phyloP scores from a whole-genome alignment of 306 rosid species.

The Lablab purpureus region DNA sequence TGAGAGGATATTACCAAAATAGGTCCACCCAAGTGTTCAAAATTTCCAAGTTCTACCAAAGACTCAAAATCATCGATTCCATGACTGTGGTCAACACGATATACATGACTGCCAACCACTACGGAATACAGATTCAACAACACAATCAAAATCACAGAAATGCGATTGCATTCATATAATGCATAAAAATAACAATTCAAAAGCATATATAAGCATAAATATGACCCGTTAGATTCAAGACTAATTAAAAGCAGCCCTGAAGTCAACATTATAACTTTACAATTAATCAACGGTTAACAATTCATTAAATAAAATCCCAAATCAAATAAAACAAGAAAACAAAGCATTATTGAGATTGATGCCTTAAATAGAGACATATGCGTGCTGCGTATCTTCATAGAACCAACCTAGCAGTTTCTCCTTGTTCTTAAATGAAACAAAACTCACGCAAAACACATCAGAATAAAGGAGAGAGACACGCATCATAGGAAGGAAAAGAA shows the following conservation, averaged over 20 bases:
- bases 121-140: constrained; percentile 5
- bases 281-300: constrained; percentile 5
- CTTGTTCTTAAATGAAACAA: neutral
- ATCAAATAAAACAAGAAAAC: neutral
- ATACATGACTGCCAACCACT: constrained; percentile 6
- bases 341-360: neutral
- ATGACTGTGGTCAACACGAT: constrained; percentile 25
- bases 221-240: neutral
- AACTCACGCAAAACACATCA: neutral
- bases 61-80: constrained; percentile 6
- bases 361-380: neutral
- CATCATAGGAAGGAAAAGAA: neutral
- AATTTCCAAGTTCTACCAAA: constrained; percentile 2
- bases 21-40: neutral
- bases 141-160: neutral
- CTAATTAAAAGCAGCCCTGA: neutral
- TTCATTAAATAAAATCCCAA: neutral
- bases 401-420: constrained; percentile 41
- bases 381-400: neutral
- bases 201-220: neutral
- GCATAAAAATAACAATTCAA: neutral
- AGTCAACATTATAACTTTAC: neutral
- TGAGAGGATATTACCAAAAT: neutral
- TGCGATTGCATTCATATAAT: neutral
- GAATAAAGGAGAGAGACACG: neutral